Base-by-base conservation (phyloP, 192 early-diverging fungal species). In the Rhizophagus sp. region DNA sequence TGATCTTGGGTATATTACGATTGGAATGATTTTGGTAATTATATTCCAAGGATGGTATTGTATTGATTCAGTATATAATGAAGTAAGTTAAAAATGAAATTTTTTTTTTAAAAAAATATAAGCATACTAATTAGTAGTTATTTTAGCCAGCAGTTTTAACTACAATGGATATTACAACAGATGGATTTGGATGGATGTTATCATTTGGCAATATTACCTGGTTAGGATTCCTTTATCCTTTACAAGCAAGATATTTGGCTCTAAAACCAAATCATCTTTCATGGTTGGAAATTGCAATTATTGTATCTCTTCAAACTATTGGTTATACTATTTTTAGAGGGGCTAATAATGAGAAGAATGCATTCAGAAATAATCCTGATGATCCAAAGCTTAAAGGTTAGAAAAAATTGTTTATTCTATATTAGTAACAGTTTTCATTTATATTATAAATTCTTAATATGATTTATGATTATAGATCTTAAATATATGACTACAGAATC, bases 121-220 rank as follows among this genome's bases (percentile, higher is more conserved):
- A 47, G 44, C 9, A 1, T 47, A 47, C 77, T 10, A 8, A 36
- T 19, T 50, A 27, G 44, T 25, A 1, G 30, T 24, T 88, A 71
- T 87, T 83, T 65, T 87, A 91, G 81, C 66, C 86, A 24, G 91
- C 94, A 15, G 94, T 99, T 25, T 81, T 99, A 84, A 97, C 97
- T 22, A 99, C 97, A 7, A 97, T 98, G 96, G 97, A 99, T 77
- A 95, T 99, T n/a, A 95, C 93, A 24, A 96, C 94, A 8, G 97
- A 99, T 82, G 97, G 97, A 10, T 98, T 99, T 84, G 97, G 97
- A 11, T 96, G 90, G 82, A 94, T 95, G 94, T 88, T 95, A 64
- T 89, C 90, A 33, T 93, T 93, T 82, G 93, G 92, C 69, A 87
- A 94, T 52, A 83, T 96, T 57, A 91, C 91, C 22, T 99, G 97